Evolutionary conservation across 768 basidiomycete species (phyloP).

Genomic region (Phlebiopsis flavidoalba): DNA sequence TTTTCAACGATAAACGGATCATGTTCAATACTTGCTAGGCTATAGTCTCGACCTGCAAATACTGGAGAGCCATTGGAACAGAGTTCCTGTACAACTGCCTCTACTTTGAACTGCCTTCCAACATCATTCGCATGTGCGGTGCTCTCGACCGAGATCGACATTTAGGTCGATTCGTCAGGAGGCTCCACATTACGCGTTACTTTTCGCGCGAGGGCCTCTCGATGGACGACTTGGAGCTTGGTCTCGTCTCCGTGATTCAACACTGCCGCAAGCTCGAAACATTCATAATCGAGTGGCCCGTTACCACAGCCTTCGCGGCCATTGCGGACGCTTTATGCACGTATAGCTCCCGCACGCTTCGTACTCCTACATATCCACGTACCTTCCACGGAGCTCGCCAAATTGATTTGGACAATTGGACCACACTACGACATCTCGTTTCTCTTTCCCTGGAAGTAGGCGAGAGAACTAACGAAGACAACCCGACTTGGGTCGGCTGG

Average conservation of each 20-base stretch:
- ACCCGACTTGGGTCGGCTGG: conserved; percentile 54
- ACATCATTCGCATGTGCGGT: conserved; percentile 46
- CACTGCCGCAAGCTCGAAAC: conserved; percentile 73
- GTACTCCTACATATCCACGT: conserved; percentile 60
- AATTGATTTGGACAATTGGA: conserved; percentile 72
- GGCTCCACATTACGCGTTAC: conserved; percentile 65
- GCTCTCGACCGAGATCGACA: conserved; percentile 48
- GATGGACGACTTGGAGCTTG: conserved; percentile 43
- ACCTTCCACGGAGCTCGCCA: conserved; percentile 48
- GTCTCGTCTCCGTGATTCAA: conserved; percentile 49
- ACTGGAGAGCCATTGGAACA: conserved; percentile 55
- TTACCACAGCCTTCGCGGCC: conserved; percentile 53
- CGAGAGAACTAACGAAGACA: conserved; percentile 31
- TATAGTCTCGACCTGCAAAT: conserved; percentile 61
- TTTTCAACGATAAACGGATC: neutral
- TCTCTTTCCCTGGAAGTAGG: conserved; percentile 53
- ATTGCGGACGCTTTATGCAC: conserved; percentile 60
- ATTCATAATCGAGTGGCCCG: conserved; percentile 63
- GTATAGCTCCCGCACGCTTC: conserved; percentile 44
- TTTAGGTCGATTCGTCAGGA: conserved; percentile 65
- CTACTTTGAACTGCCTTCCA: conserved; percentile 57
- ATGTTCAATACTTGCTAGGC: conserved; percentile 35
- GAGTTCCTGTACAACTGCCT: conserved; percentile 68
- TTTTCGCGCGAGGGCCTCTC: conserved; percentile 35
- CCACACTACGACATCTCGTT: conserved; percentile 50